phyloP scores from a whole-genome alignment of 768 basidiomycete genomes.

The Lanmaoa pseudosensibilis region DNA sequence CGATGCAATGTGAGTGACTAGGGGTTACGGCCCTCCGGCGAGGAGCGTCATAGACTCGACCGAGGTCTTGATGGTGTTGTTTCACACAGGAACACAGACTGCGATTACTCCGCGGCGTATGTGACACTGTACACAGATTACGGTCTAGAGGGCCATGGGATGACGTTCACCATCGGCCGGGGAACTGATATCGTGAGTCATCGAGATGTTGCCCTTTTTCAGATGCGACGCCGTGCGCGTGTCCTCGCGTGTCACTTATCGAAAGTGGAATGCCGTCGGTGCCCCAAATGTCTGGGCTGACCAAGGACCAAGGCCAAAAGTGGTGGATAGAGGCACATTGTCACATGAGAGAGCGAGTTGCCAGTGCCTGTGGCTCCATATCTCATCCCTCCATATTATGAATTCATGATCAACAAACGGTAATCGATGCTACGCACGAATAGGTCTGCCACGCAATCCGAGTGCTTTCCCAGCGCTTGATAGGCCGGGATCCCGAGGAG shows the following conservation, averaged over 20 bases:
- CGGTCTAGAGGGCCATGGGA: slow-evolving; percentile 74
- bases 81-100: slow-evolving; percentile 75
- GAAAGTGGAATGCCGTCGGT: neutral
- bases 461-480: slow-evolving; percentile 73
- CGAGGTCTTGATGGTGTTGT: neutral
- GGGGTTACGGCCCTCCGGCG: neutral
- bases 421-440: neutral
- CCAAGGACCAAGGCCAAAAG: neutral
- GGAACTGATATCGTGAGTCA: slow-evolving; percentile 82
- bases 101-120: slow-evolving; percentile 93
- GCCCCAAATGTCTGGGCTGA: neutral
- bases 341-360: neutral
- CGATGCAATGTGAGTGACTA: slow-evolving; percentile 75
- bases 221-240: neutral
- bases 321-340: neutral
- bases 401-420: neutral
- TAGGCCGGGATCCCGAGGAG: slow-evolving; percentile 78
- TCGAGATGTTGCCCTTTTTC: neutral
- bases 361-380: neutral
- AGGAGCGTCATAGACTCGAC: neutral
- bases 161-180: slow-evolving; percentile 91
- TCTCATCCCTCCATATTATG: neutral
- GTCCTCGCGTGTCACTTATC: neutral
- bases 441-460: slow-evolving; percentile 78
- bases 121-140: slow-evolving; percentile 65